These are phyloP conservation scores for Teunomyces cretensis DNA, from an alignment of 805 yeast genomes.

Conservation along the genomic window DNA sequence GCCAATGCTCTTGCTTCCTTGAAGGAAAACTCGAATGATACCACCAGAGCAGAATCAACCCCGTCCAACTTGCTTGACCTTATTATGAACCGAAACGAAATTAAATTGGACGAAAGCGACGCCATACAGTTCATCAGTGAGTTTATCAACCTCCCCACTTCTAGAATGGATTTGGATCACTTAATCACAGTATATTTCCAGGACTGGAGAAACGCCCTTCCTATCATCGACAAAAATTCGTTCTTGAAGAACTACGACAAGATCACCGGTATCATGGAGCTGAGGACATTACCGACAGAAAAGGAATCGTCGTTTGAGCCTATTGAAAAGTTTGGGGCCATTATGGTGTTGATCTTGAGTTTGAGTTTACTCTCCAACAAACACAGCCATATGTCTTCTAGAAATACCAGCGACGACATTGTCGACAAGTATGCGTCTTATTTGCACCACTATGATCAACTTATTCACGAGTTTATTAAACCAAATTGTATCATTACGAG, in stretches of 20 bases:
- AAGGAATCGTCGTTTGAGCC: constrained; percentile 23
- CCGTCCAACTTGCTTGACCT: constrained; percentile 19
- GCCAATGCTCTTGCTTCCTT: constrained; percentile 70
- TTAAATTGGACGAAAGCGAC: constrained; percentile 35
- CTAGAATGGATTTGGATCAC: constrained; percentile 64
- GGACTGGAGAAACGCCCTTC: constrained; percentile 73
- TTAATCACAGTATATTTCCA: constrained; percentile 67
- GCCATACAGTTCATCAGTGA: constrained; percentile 44
- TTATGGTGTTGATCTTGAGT: constrained; percentile 47
- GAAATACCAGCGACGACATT: constrained; percentile 11
- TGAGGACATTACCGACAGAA: constrained; percentile 6
- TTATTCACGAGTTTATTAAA: constrained; percentile 61
- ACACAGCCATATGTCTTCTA: constrained; percentile 20
- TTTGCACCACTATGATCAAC: constrained; percentile 53
- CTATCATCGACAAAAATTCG: constrained; percentile 67
- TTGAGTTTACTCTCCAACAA: constrained; percentile 48
- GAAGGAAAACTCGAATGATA: constrained; percentile 43
- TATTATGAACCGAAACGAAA: constrained; percentile 27
- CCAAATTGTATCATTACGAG: constrained; percentile 57
- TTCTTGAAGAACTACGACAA: constrained; percentile 60
- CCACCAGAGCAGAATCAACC: constrained; percentile 4
- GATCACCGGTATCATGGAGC: constrained; percentile 48
- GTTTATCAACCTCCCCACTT: constrained; percentile 38
- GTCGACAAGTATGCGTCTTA: constrained; percentile 18
- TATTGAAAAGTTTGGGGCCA: constrained; percentile 58